Base-by-base conservation (phyloP, 1,284 basidiomycete genomes). In the Moesziomyces antarcticus region DNA sequence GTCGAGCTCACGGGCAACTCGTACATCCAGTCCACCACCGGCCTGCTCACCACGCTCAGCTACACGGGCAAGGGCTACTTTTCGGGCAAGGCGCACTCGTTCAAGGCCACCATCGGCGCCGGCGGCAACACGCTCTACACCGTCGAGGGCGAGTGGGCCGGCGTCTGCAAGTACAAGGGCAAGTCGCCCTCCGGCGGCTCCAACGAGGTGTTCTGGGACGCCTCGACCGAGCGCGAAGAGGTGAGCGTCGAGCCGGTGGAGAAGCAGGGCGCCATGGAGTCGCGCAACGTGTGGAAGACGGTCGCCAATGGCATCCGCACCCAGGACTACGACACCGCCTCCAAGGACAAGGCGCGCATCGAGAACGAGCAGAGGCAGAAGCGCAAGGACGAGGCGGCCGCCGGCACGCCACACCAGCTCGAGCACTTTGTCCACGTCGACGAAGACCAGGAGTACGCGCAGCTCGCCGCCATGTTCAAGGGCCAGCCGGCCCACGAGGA, bases 21-120 rank as follows among this genome's bases (percentile, higher is more conserved):
- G 61, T 89, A 92, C 85, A 97, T 99, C 84, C 89, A 93, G 80
- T 90, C 90, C 52, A 91, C 91, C 45, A 89, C 91, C 13, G 92
- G 92, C 30, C 90, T 88, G 86, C 85, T 88, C 24, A 88, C 90
- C 18, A 87, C 88, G 53, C 88, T 91, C 80, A 75, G 78, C 78
- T 98, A 97, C 88, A 92, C 93, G 80, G 96, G 95, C 85, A 94
- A 93, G 81, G 96, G 82, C 51, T 97, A 95, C 87, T 94, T 97
- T 83, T 89, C 90, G 30, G 94, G 95, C 73, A 97, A 95, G 85
- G 89, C 93, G 3, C 96, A 99, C 86, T 88, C 90, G 11, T 97
- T 93, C 90, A 96, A 94, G 85, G 93, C 96, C 5, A 87, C 88
- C 14, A 85, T 96, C 35, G 85, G 87, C 1, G 85, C 87, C 30